A percentile compares a stretch with the other conserved stretches of the same genome.
These are phyloP conservation scores for Xylaria polymorpha DNA, from an alignment of 2,329 filamentous ascomycete genomes.

Conservation along the genomic window DNA sequence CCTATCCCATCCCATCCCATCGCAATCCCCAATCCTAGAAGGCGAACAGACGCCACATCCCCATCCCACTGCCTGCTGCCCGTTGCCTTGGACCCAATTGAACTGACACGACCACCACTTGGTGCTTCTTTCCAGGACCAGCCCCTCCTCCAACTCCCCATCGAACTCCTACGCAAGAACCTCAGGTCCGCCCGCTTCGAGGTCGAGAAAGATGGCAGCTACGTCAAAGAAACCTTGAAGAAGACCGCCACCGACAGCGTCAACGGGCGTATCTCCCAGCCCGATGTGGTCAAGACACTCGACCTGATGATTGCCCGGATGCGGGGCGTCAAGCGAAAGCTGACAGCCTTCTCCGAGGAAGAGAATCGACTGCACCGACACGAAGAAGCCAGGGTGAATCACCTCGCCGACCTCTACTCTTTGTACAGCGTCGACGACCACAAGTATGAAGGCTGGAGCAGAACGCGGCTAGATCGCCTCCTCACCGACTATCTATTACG, in stretches of 20 bases:
- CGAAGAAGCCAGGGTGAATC: slow-evolving; percentile 78
- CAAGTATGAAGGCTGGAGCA: slow-evolving; percentile 92
- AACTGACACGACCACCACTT: slow-evolving; percentile 12
- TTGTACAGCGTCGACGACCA: slow-evolving; percentile 89
- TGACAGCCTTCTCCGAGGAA: slow-evolving; percentile 80
- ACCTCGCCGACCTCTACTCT: slow-evolving; percentile 82
- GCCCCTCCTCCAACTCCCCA: slow-evolving; percentile 89
- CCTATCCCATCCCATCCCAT: slow-evolving; percentile 42
- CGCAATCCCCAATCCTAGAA: background rate
- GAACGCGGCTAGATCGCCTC: slow-evolving; percentile 81
- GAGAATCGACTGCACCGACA: slow-evolving; percentile 81
- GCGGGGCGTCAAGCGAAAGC: slow-evolving; percentile 88
- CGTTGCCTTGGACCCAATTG: background rate
- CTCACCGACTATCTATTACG: slow-evolving; percentile 93
- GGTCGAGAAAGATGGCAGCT: slow-evolving; percentile 76
- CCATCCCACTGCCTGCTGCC: background rate
- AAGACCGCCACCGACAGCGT: slow-evolving; percentile 75
- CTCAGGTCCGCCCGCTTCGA: slow-evolving; percentile 86
- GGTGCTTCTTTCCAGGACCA: slow-evolving; percentile 73
- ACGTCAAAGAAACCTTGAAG: slow-evolving; percentile 70
- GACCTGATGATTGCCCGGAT: slow-evolving; percentile 88
- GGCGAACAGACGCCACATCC: slow-evolving; percentile 1
- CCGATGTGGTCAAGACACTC: slow-evolving; percentile 81
- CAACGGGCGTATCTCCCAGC: slow-evolving; percentile 69
- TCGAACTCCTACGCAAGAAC: slow-evolving; percentile 93